Evolutionary conservation across 345 rosid genomes (phyloP).

Genomic region (Jatropha curcas): DNA sequence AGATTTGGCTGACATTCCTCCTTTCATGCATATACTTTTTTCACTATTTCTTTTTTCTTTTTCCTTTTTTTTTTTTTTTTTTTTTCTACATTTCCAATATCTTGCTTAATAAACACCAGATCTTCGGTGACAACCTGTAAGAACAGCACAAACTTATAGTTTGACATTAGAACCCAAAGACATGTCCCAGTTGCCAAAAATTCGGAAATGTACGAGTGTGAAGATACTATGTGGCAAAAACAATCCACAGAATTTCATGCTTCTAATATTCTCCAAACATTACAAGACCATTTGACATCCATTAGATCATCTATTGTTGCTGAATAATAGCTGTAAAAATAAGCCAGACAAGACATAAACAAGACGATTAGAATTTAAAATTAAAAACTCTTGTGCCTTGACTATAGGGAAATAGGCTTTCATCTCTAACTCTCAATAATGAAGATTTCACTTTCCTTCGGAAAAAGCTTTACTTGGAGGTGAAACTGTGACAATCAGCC

Average conservation of each 20-base stretch:
- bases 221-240: too few species aligned
- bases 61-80: not conserved
- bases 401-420: conserved; percentile 71
- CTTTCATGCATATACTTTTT: not conserved
- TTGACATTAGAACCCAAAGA: too few species aligned
- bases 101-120: too few species aligned
- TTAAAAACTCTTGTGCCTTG: conserved; percentile 58
- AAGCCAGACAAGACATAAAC: not conserved
- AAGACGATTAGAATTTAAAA: not conserved
- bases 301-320: not conserved
- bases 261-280: not conserved
- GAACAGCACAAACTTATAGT: too few species aligned
- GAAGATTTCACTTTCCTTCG: conserved; percentile 92
- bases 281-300: conserved; percentile 1
- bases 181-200: too few species aligned
- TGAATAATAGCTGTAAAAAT: not conserved
- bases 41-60: not conserved
- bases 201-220: too few species aligned
- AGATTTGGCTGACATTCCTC: not conserved
- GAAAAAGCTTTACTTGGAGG: conserved; percentile 66
- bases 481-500: conserved; percentile 77
- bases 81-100: too few species aligned
- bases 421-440: conserved; percentile 94
- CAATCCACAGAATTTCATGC: too few species aligned
- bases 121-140: too few species aligned